A percentile compares a stretch with the other conserved stretches of the same genome.
Conservation (phyloP, 1,284 basidiomycete genomes). For the Golubevia pallescens region DNA sequence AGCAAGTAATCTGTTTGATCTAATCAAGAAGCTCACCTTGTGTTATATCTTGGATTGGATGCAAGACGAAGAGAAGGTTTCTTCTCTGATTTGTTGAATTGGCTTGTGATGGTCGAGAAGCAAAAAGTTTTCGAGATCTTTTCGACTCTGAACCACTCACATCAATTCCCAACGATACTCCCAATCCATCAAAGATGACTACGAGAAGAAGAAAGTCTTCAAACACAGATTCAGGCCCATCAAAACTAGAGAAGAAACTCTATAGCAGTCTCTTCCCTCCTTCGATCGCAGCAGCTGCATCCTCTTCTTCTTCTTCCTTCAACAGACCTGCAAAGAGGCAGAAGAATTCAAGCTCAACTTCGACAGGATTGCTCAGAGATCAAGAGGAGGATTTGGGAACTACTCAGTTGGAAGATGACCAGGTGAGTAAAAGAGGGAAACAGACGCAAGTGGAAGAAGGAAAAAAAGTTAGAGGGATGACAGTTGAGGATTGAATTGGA, state of each 20-base stretch:
- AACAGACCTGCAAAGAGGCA: neutral
- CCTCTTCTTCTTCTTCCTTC: neutral
- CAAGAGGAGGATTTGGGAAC: neutral
- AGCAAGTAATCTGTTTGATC: too few relatives aligned
- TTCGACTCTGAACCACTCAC: too few relatives aligned
- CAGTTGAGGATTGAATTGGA: neutral
- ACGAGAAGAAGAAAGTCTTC: too few relatives aligned
- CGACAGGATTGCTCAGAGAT: neutral
- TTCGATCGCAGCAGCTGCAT: neutral
- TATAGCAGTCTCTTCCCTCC: neutral
- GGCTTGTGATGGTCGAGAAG: too few relatives aligned
- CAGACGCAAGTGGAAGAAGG: neutral
- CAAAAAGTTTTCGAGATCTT: too few relatives aligned
- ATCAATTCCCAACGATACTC: too few relatives aligned
- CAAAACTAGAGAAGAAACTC: neutral
- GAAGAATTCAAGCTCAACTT: neutral
- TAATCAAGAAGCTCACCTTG: too few relatives aligned
- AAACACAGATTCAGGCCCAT: neutral
- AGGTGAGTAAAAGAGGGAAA: conserved; percentile 8
- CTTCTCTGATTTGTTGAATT: too few relatives aligned
- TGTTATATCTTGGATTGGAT: too few relatives aligned
- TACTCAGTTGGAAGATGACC: conserved; percentile 13
- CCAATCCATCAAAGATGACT: too few relatives aligned
- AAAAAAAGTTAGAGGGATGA: neutral
- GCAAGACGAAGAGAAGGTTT: too few relatives aligned